Evolutionary conservation across 495 filamentous ascomycete genomes (phyloP).

Genomic region (Trichoderma gamsii): DNA sequence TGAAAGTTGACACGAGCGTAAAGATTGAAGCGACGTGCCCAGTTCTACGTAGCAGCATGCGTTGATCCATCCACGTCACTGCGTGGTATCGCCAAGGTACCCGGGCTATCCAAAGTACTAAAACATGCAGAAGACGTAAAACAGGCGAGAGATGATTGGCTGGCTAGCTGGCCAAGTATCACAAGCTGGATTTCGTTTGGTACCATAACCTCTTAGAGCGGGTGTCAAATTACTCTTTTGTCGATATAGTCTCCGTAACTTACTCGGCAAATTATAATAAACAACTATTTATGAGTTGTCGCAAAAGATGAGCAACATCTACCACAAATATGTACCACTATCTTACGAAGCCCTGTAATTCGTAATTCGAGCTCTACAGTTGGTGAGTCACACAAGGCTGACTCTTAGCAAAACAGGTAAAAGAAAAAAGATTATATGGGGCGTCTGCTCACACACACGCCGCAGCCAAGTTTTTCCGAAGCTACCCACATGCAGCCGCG

Average conservation of each 20-base stretch:
- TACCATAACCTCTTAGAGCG: no score
- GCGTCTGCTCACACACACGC: not conserved
- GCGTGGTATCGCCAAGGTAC: not conserved
- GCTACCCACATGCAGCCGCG: not conserved
- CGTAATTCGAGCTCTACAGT: not conserved
- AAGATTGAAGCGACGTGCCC: not conserved
- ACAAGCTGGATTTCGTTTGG: not conserved
- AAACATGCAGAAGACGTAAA: not conserved
- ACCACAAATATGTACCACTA: no score
- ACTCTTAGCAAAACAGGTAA: not conserved
- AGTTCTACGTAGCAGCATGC: no score
- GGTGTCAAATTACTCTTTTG: no score
- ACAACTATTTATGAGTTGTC: no score
- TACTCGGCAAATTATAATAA: no score
- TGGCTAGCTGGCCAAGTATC: not conserved
- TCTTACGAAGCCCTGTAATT: no score
- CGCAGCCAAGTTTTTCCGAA: constrained; percentile 10
- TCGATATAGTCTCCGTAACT: no score
- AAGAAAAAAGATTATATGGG: not conserved
- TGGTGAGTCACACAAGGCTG: constrained; percentile 5
- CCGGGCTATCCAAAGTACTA: not conserved
- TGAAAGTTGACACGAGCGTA: not conserved
- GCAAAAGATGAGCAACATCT: no score
- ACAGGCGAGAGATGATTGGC: not conserved
- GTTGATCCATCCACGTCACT: not conserved